Percentiles rank a stretch among this genome's conserved stretches.
These are phyloP conservation scores for Asterophora parasitica DNA, from an alignment of 768 basidiomycete genomes.

Conservation along the genomic window DNA sequence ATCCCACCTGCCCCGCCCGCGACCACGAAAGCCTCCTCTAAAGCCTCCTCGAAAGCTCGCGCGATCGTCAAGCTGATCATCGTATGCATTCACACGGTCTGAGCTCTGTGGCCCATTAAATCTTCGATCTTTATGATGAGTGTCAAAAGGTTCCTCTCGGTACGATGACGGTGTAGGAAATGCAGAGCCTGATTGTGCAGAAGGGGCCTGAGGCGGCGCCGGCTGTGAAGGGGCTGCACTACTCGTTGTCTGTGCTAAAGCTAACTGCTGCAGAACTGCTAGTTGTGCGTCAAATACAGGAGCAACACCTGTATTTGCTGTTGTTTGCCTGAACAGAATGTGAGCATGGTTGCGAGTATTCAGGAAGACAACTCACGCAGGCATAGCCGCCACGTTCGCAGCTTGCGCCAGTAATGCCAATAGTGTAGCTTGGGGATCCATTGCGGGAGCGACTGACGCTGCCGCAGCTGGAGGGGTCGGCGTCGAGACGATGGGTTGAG, in stretches of 20 bases:
- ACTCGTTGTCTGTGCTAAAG: conserved; percentile 60
- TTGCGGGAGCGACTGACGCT: conserved; percentile 23
- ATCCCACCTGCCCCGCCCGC: conserved; percentile 52
- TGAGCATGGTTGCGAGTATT: conserved; percentile 3
- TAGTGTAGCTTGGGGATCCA: conserved; percentile 58
- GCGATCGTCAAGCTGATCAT: conserved; percentile 48
- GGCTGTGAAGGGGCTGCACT: conserved; percentile 26
- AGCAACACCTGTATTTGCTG: conserved; percentile 43
- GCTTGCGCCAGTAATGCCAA: conserved; percentile 70
- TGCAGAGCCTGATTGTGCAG: conserved; percentile 26
- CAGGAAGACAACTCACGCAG: conserved; percentile 32
- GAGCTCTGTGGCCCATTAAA: conserved; percentile 46
- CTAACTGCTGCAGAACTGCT: conserved; percentile 72
- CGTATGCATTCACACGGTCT: conserved; percentile 45
- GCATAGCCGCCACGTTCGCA: conserved; percentile 38
- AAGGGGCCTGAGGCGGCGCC: conserved; percentile 26
- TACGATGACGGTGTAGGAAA: conserved; percentile 30
- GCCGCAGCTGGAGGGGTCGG: conserved; percentile 25
- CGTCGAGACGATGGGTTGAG: conserved; percentile 17
- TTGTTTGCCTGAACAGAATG: conserved; percentile 49
- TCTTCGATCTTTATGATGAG: conserved; percentile 35
- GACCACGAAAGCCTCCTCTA: conserved; percentile 54
- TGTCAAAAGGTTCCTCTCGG: conserved; percentile 41
- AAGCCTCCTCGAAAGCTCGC: conserved; percentile 45
- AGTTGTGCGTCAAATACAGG: conserved; percentile 51